Evolutionary conservation across 139 green algal genomes (phyloP).

Genomic region (Diplosphaera chodatii): DNA sequence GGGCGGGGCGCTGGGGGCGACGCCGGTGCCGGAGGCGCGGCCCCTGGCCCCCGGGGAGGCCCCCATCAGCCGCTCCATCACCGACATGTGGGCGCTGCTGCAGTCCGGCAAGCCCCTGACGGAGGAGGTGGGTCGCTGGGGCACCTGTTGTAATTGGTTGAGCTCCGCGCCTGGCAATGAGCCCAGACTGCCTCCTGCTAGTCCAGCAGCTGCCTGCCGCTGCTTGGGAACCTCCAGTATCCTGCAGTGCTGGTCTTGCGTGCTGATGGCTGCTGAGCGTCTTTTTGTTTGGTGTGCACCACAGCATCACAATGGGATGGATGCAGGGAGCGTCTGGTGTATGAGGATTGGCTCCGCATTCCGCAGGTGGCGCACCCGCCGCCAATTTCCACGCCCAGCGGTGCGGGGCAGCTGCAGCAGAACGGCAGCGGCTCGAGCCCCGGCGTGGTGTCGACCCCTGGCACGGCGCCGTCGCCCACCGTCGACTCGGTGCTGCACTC

Average conservation of each 20-base stretch:
- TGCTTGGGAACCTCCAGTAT: too few relatives aligned
- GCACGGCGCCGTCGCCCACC: background rate
- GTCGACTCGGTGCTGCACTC: background rate
- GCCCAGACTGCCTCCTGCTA: too few relatives aligned
- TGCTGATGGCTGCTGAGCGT: too few relatives aligned
- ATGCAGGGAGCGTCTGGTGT: too few relatives aligned
- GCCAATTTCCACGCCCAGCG: background rate
- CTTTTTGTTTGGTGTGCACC: too few relatives aligned
- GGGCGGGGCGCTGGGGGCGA: background rate
- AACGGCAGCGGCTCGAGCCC: background rate
- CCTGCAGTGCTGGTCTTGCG: too few relatives aligned
- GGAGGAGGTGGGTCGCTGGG: background rate
- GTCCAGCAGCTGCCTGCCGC: too few relatives aligned
- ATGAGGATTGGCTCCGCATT: too few relatives aligned
- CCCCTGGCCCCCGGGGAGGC: background rate
- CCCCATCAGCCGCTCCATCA: background rate
- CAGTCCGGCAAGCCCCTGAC: background rate
- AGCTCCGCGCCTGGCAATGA: too few relatives aligned
- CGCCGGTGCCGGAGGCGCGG: background rate
- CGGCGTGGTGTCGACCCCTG: too few relatives aligned
- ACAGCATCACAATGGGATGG: too few relatives aligned
- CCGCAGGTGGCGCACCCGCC: background rate
- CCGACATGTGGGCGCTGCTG: background rate
- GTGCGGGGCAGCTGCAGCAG: background rate
- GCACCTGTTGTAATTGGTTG: too few relatives aligned